Evolutionary conservation across 257 asterid species (phyloP).

Genomic region (Schizonepeta tenuifolia): DNA sequence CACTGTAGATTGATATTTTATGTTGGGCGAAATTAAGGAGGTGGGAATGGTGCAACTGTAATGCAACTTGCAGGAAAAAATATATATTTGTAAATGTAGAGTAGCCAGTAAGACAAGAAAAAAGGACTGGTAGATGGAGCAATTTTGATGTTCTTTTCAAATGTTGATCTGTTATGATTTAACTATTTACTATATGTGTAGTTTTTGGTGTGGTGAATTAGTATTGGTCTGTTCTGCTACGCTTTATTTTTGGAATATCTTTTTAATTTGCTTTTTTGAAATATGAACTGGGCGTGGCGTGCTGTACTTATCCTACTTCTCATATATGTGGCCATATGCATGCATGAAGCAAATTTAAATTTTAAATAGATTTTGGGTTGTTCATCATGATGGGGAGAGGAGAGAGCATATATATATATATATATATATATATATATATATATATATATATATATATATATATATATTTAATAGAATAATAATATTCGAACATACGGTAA

Average conservation of each 20-base stretch:
- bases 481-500: too few species aligned
- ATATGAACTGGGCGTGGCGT: slow-evolving; percentile 27
- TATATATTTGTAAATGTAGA: slow-evolving; percentile 37
- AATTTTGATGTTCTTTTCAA: slow-evolving; percentile 32
- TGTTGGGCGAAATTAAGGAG: slow-evolving; percentile 14
- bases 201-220: neutral
- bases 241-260: slow-evolving; percentile 32
- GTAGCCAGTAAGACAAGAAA: slow-evolving; percentile 22
- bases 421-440: too few species aligned
- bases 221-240: slow-evolving; percentile 24
- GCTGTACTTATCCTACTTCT: slow-evolving; percentile 21
- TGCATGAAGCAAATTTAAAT: slow-evolving; percentile 33
- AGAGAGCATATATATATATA: neutral
- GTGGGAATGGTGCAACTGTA: slow-evolving; percentile 6
- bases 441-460: too few species aligned
- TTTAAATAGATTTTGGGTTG: neutral
- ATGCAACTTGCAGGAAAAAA: slow-evolving; percentile 40
- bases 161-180: slow-evolving; percentile 7
- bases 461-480: too few species aligned
- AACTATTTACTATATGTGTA: neutral
- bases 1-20: slow-evolving; percentile 32
- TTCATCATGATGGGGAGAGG: neutral
- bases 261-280: slow-evolving; percentile 18
- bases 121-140: slow-evolving; percentile 26
- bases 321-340: slow-evolving; percentile 28